Base-by-base conservation (phyloP, 176 grass and related monocot genomes). In the Musa troglodytarum region DNA sequence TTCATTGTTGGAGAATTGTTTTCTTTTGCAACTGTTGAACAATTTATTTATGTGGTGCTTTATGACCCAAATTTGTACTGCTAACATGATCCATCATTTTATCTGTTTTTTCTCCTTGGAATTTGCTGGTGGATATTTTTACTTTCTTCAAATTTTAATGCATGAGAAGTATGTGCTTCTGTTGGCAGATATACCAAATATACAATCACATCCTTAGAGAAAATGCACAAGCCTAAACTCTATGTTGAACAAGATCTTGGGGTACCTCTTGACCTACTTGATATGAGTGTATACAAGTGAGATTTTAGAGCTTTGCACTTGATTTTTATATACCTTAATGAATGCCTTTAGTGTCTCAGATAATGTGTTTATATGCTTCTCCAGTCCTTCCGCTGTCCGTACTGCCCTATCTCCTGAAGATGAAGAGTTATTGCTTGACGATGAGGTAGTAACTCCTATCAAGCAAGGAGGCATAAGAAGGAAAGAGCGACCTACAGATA, bases 181-280 rank as follows among this genome's bases (percentile, higher is more conserved):
- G 21, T 77, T 53, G 81, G 61, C 84, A 99, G 95, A 78, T 99
- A 94, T 89, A 86, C 58, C 50, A 99, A 83, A 83, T 99, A 99
- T 80, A 87, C 79, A 64, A 92, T 99, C 58, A 91, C 86, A 82
- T 92, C 95, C 77, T 89, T 99, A 81, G 95, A 99, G 61, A 99
- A 99, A 81, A 89, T 85, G 68, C 88, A 88, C 77, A 99, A 94
- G 63, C 84, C 95, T 76, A 87, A 88, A 87, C 86, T 99, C 72
- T 84, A 89, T 87, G 82, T 86, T 78, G 89, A 90, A 25, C 86
- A 86, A 34, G 95, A 94, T 88, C 95, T 99, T 53, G 95, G 95
- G 70, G 88, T 94, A 81, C 91, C 95, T 89, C 95, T 99, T 80
- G 95, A 94, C 69, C 90, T 99, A 71, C 85, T 99, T 79, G 95